Conservation (phyloP, 2,329 filamentous ascomycete species). For the Penicillium hesseltinei region DNA sequence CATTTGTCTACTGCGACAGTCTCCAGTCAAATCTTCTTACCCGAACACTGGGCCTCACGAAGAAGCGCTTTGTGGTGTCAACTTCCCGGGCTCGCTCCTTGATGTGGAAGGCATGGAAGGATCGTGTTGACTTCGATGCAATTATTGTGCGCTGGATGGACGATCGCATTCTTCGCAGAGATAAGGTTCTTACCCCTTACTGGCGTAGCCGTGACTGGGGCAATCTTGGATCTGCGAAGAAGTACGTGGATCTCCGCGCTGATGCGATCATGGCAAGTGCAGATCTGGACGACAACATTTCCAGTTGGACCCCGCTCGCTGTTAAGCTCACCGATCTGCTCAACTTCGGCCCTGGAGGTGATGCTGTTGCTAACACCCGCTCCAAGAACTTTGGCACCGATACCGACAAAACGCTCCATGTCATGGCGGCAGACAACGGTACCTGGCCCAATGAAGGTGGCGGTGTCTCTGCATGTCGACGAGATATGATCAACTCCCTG, state of each 20-base stretch:
- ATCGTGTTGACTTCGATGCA: constrained; percentile 47
- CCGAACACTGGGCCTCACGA: constrained; percentile 33
- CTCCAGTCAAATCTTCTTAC: constrained; percentile 34
- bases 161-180: constrained; percentile 49
- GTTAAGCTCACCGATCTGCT: constrained; percentile 53
- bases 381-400: constrained; percentile 51
- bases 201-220: constrained; percentile 48
- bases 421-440: constrained; percentile 54
- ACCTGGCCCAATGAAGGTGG: constrained; percentile 56
- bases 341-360: constrained; percentile 54
- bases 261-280: constrained; percentile 54
- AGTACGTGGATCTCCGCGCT: constrained; percentile 46
- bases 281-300: constrained; percentile 52
- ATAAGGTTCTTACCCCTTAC: constrained; percentile 47
- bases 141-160: constrained; percentile 53
- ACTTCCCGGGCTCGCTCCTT: constrained; percentile 51
- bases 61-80: constrained; percentile 42
- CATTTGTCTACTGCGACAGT: constrained; percentile 50
- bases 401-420: constrained; percentile 50
- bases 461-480: constrained; percentile 55
- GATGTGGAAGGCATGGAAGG: constrained; percentile 53
- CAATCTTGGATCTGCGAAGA: constrained; percentile 44
- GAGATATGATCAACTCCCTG: constrained; percentile 56
- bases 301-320: constrained; percentile 53
- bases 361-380: constrained; percentile 52